Base-by-base conservation (phyloP, 2,329 filamentous ascomycete species). In the Xylaria sp. region DNA sequence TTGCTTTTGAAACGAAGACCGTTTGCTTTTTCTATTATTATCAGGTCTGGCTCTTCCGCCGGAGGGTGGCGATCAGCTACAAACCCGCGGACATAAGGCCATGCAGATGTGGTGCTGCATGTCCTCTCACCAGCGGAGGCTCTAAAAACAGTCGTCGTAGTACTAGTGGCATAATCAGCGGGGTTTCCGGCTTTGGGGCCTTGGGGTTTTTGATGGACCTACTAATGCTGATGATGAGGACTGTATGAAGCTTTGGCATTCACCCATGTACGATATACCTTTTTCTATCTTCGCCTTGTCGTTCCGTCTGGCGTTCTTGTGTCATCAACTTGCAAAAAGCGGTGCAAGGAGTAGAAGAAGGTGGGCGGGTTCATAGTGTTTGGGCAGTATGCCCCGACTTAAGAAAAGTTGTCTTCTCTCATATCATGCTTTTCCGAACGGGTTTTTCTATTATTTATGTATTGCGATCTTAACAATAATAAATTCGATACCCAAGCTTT, bases 291-390 rank as follows among this genome's bases (percentile, higher is more conserved):
- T 18, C 54, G 23, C 60, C 25, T 39, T 28, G 48, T 46, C 12
- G 39, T 58, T 41, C 61, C 2, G 37, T 52, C 44, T 46, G 69
- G 70, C 62, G 69, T 72, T 70, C 50, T 41, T 34, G 65, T 72
- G 55, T 65, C 41, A 54, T 70, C 50, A 28, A 44, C 25, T 55
- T 65, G 65, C 65, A 71, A 75, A 75, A 72, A 69, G 65, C 52
- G 72, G 68, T 71, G 67, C 67, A 69, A 69, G 72, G 70, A 72
- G 73, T 75, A 73, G 73, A 73, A 69, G 56, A 55, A 23, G 57
- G 59, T 23, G 63, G 64, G 48, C 44, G 60, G 68, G 60, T 61
- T 62, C 56, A 63, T 51, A 64, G 63, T 48, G 48, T 46, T 18
- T 5, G 54, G 62, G 55, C 41, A 60, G 25, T 58, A 44, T 44